Percentiles rank a stretch among this genome's conserved stretches.
Evolutionary conservation across 2,329 filamentous ascomycete genomes (phyloP).

Genomic region (Aspergillus oerlinghausenensis): DNA sequence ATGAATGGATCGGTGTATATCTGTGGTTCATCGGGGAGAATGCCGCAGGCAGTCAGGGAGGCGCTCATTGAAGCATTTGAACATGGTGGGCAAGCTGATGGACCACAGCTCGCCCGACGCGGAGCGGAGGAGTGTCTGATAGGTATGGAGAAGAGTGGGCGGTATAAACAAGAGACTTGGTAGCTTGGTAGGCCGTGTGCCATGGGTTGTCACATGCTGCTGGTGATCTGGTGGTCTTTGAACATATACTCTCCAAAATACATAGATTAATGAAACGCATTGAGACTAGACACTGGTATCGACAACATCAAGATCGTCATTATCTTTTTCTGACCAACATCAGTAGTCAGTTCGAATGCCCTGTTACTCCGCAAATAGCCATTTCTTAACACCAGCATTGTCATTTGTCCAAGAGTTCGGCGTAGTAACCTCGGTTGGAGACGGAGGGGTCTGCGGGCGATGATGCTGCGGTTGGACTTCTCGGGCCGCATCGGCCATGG

Average conservation of each 20-base stretch:
- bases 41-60: constrained; percentile 66
- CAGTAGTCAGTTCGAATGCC: background rate
- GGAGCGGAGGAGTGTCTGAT: constrained; percentile 54
- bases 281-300: background rate
- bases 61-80: constrained; percentile 60
- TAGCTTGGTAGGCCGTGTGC: constrained; percentile 24
- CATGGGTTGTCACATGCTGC: background rate
- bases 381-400: background rate
- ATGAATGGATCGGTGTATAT: constrained; percentile 49
- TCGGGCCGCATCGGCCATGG: constrained; percentile 32
- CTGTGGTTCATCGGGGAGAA: constrained; percentile 59
- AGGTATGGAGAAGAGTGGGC: constrained; percentile 56
- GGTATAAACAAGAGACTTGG: constrained; percentile 69
- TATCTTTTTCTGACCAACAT: background rate
- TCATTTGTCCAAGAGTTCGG: background rate
- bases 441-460: constrained; percentile 8
- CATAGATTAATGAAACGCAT: background rate
- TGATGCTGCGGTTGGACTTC: constrained; percentile 14
- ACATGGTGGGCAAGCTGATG: constrained; percentile 43
- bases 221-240: background rate
- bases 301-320: background rate
- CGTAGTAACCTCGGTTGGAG: constrained; percentile 31
- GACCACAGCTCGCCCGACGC: constrained; percentile 32
- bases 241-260: background rate
- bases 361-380: background rate